Conservation (phyloP, 2,329 filamentous ascomycete genomes). For the Claviceps capensis region DNA sequence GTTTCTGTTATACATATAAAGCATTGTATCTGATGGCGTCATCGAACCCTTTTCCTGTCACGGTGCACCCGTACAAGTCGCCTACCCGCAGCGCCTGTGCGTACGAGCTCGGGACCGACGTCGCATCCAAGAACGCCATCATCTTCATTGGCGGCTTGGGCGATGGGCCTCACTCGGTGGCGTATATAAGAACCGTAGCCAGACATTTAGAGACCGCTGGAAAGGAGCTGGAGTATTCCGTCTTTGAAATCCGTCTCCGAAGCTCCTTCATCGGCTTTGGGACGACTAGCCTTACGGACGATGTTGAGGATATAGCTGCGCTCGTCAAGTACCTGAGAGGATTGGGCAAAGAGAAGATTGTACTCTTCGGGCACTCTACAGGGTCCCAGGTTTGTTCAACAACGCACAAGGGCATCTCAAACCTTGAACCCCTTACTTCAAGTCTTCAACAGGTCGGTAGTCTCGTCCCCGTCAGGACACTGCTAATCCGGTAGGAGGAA, state of each 20-base stretch:
- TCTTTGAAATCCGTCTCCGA: slow-evolving; percentile 42
- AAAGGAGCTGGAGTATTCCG: slow-evolving; percentile 30
- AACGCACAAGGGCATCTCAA: background rate
- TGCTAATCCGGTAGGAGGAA: background rate
- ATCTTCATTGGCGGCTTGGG: slow-evolving; percentile 58
- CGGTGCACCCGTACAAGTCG: slow-evolving; percentile 32
- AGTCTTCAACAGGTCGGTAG: background rate
- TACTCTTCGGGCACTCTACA: slow-evolving; percentile 45
- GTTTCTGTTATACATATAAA: no score
- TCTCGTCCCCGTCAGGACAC: background rate
- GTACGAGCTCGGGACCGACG: slow-evolving; percentile 30
- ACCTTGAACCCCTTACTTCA: background rate
- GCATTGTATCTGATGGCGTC: slow-evolving; percentile 9
- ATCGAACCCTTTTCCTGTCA: slow-evolving; percentile 25
- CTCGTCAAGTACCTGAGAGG: slow-evolving; percentile 39
- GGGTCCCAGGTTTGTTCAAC: slow-evolving; percentile 35
- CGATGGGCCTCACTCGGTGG: slow-evolving; percentile 53
- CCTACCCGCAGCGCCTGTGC: slow-evolving; percentile 26
- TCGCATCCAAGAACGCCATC: slow-evolving; percentile 39
- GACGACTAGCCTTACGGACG: slow-evolving; percentile 33
- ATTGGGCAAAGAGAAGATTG: slow-evolving; percentile 35
- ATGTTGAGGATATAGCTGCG: slow-evolving; percentile 39
- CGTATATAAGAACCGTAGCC: slow-evolving; percentile 38
- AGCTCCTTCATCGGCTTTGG: slow-evolving; percentile 42
- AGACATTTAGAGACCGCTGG: slow-evolving; percentile 23